Conservation (phyloP, 2,329 filamentous ascomycete species). For the Dothiorella sarmentorum region DNA sequence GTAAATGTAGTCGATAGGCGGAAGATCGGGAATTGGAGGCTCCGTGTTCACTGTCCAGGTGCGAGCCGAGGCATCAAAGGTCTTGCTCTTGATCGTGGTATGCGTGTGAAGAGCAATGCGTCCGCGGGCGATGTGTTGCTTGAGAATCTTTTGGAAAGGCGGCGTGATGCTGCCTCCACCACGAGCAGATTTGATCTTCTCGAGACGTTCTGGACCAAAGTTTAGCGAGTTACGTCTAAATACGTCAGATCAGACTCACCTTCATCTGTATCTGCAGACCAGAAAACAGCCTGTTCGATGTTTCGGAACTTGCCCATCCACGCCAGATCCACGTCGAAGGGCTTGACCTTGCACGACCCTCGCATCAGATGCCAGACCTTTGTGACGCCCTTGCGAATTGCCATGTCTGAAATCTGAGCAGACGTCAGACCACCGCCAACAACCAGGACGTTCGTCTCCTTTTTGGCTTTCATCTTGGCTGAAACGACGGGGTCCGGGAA, state of each 20-base stretch:
- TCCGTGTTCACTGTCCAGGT: constrained; percentile 53
- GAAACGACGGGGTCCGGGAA: constrained; percentile 56
- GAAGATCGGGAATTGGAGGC: constrained; percentile 50
- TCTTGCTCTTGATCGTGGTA: constrained; percentile 54
- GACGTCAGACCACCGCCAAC: constrained; percentile 74
- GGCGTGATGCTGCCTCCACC: constrained; percentile 76
- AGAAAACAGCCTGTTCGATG: constrained; percentile 71
- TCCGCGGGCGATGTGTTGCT: constrained; percentile 53
- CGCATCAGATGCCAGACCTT: constrained; percentile 71
- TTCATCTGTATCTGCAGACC: constrained; percentile 68
- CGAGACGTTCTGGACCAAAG: constrained; percentile 52
- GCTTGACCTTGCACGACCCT: constrained; percentile 60
- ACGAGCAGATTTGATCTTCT: constrained; percentile 63
- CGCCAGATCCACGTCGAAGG: constrained; percentile 71
- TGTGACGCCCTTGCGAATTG: constrained; percentile 60
- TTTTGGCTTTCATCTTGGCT: constrained; percentile 49
- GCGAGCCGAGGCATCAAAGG: constrained; percentile 48
- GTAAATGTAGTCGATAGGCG: constrained; percentile 63
- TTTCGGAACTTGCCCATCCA: constrained; percentile 86
- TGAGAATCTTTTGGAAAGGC: constrained; percentile 63
- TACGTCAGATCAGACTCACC: constrained; percentile 29
- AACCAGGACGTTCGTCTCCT: constrained; percentile 63
- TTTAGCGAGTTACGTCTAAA: not conserved
- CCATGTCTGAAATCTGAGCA: constrained; percentile 68
- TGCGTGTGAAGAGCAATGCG: constrained; percentile 55